phyloP scores from a whole-genome alignment of 345 rosid species.

The Arabis hirsuta region DNA sequence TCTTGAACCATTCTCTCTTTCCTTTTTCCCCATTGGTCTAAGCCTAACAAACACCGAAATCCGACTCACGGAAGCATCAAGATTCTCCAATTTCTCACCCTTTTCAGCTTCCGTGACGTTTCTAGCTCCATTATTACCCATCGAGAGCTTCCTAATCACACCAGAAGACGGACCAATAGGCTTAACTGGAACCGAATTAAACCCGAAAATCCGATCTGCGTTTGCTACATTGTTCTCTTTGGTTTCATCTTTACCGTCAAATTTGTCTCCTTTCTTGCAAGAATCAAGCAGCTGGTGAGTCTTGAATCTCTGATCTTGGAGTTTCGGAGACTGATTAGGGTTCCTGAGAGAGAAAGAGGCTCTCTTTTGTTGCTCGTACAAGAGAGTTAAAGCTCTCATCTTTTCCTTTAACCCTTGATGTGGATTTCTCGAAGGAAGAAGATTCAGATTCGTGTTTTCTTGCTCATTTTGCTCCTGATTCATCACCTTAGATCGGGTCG shows the following conservation, averaged over 20 bases:
- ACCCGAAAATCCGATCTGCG: slow-evolving; percentile 60
- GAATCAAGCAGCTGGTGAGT: slow-evolving; percentile 59
- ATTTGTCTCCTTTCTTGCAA: slow-evolving; percentile 47
- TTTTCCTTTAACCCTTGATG: slow-evolving; percentile 94
- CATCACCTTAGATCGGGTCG: slow-evolving; percentile 71
- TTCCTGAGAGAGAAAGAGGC: slow-evolving; percentile 59
- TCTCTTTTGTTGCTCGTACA: slow-evolving; percentile 92
- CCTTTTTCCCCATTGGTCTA: slow-evolving; percentile 92
- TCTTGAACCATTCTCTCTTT: slow-evolving; percentile 76
- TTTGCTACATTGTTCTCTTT: slow-evolving; percentile 70
- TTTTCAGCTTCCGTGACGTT: slow-evolving; percentile 52
- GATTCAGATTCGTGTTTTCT: slow-evolving; percentile 46
- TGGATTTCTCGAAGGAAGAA: slow-evolving; percentile 62
- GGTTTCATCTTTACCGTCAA: slow-evolving; percentile 41
- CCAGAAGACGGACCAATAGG: slow-evolving; percentile 35
- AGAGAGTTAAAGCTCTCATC: slow-evolving; percentile 81
- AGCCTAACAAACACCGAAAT: slow-evolving; percentile 91
- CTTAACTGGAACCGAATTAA: slow-evolving; percentile 56
- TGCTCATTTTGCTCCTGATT: slow-evolving; percentile 47
- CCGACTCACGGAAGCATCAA: slow-evolving; percentile 48
- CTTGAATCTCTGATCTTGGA: slow-evolving; percentile 52
- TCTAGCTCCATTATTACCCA: slow-evolving; percentile 53
- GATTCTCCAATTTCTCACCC: slow-evolving; percentile 48
- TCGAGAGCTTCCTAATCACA: slow-evolving; percentile 74
- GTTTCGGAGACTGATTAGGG: slow-evolving; percentile 52